phyloP scores from a whole-genome alignment of 805 yeast genomes.

The Zygosaccharomyces pseudorouxii region DNA sequence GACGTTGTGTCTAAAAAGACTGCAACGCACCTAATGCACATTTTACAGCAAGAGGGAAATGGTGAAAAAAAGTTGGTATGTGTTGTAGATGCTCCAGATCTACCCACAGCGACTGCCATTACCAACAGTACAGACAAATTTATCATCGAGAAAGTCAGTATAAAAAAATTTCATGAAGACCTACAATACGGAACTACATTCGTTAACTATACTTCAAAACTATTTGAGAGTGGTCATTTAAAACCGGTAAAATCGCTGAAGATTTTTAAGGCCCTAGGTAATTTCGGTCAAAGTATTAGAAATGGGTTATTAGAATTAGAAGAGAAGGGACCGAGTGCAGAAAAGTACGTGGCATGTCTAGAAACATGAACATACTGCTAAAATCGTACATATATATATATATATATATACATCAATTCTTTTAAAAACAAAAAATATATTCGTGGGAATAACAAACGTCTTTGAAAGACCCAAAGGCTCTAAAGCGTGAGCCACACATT shows the following conservation, averaged over 20 bases:
- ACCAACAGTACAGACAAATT: constrained; percentile 22
- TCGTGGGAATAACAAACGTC: neutral
- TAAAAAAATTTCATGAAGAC: constrained; percentile 44
- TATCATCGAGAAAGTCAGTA: constrained; percentile 33
- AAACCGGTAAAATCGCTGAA: constrained; percentile 36
- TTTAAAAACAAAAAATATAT: neutral
- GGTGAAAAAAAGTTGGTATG: constrained; percentile 35
- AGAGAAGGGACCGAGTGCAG: constrained; percentile 40
- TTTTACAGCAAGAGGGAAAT: constrained; percentile 22
- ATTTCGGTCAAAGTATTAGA: constrained; percentile 29
- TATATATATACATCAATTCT: neutral
- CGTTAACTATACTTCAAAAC: constrained; percentile 34
- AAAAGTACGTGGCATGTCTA: constrained; percentile 37
- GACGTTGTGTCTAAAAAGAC: constrained; percentile 44
- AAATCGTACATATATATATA: neutral
- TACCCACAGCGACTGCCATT: constrained; percentile 11
- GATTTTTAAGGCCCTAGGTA: constrained; percentile 35
- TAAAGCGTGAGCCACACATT: neutral
- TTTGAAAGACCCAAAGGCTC: neutral
- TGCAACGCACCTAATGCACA: constrained; percentile 32
- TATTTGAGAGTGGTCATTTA: constrained; percentile 29
- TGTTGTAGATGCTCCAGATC: constrained; percentile 37
- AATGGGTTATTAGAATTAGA: constrained; percentile 40
- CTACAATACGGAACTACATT: constrained; percentile 36
- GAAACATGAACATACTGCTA: neutral